phyloP scores from a whole-genome alignment of 768 basidiomycete genomes.

The Rhodotorula toruloides region DNA sequence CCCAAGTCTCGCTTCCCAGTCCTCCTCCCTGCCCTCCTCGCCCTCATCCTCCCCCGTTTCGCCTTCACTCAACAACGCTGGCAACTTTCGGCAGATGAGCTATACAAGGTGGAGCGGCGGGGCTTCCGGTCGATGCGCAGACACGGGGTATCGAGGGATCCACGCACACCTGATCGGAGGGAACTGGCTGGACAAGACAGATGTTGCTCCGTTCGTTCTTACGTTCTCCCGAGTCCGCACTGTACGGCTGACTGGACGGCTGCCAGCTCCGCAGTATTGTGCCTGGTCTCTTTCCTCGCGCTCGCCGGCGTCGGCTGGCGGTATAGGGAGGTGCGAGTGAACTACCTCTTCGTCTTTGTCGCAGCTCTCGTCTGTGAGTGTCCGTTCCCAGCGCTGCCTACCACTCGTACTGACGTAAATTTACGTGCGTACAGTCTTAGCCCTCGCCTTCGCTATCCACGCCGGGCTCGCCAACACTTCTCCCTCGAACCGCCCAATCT shows the following conservation, averaged over 20 bases:
- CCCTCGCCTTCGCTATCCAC: conserved; percentile 12
- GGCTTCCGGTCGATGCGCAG: neutral
- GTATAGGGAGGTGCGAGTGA: neutral
- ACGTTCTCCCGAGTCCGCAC: fast-evolving
- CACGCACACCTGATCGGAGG: conserved; percentile 15
- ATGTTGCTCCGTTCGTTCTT: conserved; percentile 13
- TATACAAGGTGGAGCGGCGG: neutral
- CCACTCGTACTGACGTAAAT: neutral
- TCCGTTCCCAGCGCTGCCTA: neutral
- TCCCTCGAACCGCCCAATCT: neutral
- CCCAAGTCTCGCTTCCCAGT: no score
- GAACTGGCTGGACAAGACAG: neutral
- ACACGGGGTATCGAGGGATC: neutral
- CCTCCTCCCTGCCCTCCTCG: neutral
- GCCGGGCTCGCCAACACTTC: conserved; percentile 16
- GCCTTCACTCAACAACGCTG: neutral
- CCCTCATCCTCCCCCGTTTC: neutral
- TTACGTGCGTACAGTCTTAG: neutral
- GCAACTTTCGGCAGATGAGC: neutral
- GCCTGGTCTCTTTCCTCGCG: conserved; percentile 7
- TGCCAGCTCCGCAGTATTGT: neutral
- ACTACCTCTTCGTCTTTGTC: neutral
- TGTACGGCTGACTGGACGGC: fast-evolving
- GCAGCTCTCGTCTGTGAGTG: neutral
- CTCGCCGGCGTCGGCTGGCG: neutral